Base-by-base conservation (phyloP, 371 early-diverging fungal species). In the Saksenaea vasiformis region DNA sequence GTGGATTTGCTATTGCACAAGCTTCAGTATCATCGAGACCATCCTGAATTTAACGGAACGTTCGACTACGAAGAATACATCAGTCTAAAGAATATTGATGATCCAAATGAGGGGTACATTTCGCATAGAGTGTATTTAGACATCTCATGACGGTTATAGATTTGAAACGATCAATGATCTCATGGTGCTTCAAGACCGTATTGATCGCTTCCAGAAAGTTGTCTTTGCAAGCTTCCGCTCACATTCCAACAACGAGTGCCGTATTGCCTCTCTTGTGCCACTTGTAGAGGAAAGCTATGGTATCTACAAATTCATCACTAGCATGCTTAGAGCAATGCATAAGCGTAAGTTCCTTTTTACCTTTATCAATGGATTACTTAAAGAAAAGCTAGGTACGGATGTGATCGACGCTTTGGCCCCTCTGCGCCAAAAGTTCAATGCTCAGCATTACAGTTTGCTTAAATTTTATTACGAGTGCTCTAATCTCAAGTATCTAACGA, bases 51-150 rank as follows among this genome's bases (percentile, higher is more conserved):
- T 71, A 93, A 88, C 60, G 98, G 95, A 26, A 90, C 85, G 59
- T 98, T 98, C 79, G 96, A 97, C 69, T 98, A 97, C 74, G 93
- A 98, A 65, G 99, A 98, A 69, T 98, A 97, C 62, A 88, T 95
- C 31, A 91, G 93, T 37, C 79, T 97, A 61, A 92, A 92, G 73
- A 93, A 94, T 44, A 92, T 95, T 57, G 93, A 96, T 68, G 97
- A 98, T 80, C 97, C 97, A 11, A 96, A 98, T 75, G 98, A 97
- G 86, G 98, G 99, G 87, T 96, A 86, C 53, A 27, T 5, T 5
- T 14, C 10, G 41, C n/a, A 56, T 37, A 13, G 0, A 53, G 17
- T 58, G 17, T 5, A 13, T 41, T 55, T 11, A 36, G 28, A 14
- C 17, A 14, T 56, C 54, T 60, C 7, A 36, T 22, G 7, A 8